Evolutionary conservation across 352 stramenopile species (phyloP), one percentile per base, ranked within the genome.

Genomic region (Hyaloperonospora brassicae): DNA sequence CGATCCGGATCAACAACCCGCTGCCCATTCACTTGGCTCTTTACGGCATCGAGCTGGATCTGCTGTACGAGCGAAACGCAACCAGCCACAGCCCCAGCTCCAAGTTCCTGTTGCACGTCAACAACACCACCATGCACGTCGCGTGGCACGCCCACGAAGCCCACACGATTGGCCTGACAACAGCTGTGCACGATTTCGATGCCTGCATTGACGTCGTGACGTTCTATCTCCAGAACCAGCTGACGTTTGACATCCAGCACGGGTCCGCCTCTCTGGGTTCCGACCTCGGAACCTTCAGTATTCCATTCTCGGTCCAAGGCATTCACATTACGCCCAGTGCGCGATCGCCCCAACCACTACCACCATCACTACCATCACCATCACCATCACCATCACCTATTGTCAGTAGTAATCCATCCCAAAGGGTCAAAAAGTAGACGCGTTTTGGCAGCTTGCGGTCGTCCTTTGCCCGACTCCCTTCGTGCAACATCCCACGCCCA

Each of bases 1-100:
- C 56, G n/a, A 73, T 93, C 41, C 75, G 65, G 38, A 72, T 91
- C 50, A 73, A 89, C 71, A 91, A 93, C 59, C 83, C 83, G 17
- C 59, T 93, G 31, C 83, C 83, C 31, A 86, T 93, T 52, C 63
- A 75, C 39, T 84, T 93, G 30, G 67, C 87, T 47, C 73, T 93
- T 12, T 86, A 78, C 36, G 63, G 65, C 11, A 66, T 90, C 13
- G 64, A 85, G 49, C 76, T 90, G 14, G 73, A 93, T 38, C 48
- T 93, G 14, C 52, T 86, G 9, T 93, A 89, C 57, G 71, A 73
- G 52, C 70, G 62, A 43, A 46, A 50, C 48, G n/a, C 41, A 9
- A 30, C 38, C n/a, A 55, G 47, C 24, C 22, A 51, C 23, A 47
- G 8, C 21, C 43, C 42, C 2, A 43, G 27, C 3, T 47, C 68